Evolutionary conservation across 768 basidiomycete genomes (phyloP).

Genomic region (Plicaturopsis crispa): DNA sequence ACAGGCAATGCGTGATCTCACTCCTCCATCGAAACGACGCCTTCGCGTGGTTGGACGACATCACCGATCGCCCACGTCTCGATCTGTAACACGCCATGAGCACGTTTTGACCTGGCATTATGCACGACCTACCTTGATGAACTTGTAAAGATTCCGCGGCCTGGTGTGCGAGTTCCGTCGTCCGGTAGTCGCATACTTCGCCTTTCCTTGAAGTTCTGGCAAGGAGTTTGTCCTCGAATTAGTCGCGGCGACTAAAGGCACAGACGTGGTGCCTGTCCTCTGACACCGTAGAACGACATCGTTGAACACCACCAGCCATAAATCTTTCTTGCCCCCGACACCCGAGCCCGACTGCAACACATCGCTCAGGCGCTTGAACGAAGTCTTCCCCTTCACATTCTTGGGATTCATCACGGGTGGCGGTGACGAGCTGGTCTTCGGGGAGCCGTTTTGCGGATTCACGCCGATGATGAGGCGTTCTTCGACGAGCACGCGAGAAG

Average conservation of each 20-base stretch:
- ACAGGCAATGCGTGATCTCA: slow-evolving; percentile 30
- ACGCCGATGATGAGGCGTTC: slow-evolving; percentile 48
- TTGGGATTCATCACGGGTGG: slow-evolving; percentile 32
- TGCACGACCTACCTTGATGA: slow-evolving; percentile 60
- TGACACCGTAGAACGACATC: slow-evolving; percentile 93
- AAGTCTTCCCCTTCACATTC: slow-evolving; percentile 73
- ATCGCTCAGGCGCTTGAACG: slow-evolving; percentile 85
- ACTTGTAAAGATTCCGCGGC: slow-evolving; percentile 90
- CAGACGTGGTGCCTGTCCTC: slow-evolving; percentile 79
- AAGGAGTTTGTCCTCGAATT: slow-evolving; percentile 67
- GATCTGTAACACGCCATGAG: slow-evolving; percentile 38
- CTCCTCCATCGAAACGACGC: slow-evolving; percentile 89
- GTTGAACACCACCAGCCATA: slow-evolving; percentile 94
- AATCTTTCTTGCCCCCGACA: slow-evolving; percentile 69
- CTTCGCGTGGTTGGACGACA: slow-evolving; percentile 66
- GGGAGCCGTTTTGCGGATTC: slow-evolving; percentile 15
- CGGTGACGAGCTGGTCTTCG: slow-evolving; percentile 27
- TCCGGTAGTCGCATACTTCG: slow-evolving; percentile 79
- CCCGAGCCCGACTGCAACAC: slow-evolving; percentile 58
- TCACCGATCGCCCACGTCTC: slow-evolving; percentile 84
- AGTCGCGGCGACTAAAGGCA: slow-evolving; percentile 65
- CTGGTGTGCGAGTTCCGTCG: slow-evolving; percentile 69
- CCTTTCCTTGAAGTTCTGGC: slow-evolving; percentile 69
- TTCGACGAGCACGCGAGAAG: slow-evolving; percentile 79
- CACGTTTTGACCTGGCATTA: slow-evolving; percentile 2